These are phyloP conservation scores for Mytilinidion resinicola DNA, from an alignment of 495 filamentous ascomycete genomes.

Conservation along the genomic window DNA sequence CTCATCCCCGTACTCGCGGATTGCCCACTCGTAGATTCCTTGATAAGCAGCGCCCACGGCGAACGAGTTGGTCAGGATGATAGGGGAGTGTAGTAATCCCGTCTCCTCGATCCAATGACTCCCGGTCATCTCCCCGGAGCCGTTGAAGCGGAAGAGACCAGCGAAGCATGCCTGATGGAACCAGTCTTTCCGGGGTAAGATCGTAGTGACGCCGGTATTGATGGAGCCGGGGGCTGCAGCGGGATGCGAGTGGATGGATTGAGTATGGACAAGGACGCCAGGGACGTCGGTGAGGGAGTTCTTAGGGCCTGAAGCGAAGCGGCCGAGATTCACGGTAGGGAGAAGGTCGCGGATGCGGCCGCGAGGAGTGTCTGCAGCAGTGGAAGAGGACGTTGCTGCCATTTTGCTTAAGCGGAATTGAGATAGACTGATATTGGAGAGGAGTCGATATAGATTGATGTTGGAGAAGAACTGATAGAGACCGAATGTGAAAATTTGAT, in stretches of 20 bases:
- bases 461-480: no score
- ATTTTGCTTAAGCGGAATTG: no score
- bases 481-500: no score
- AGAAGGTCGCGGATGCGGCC: constrained; percentile 41
- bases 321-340: constrained; percentile 28
- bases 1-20: constrained; percentile 35
- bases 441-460: no score
- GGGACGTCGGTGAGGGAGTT: constrained; percentile 49
- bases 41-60: constrained; percentile 44
- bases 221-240: constrained; percentile 30
- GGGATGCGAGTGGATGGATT: constrained; percentile 36
- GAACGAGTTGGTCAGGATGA: constrained; percentile 48
- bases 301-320: constrained; percentile 39
- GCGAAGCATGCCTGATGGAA: constrained; percentile 46
- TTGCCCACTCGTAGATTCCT: constrained; percentile 45
- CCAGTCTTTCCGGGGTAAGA: constrained; percentile 45
- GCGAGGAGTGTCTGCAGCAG: background rate
- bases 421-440: no score
- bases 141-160: constrained; percentile 49
- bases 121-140: constrained; percentile 49
- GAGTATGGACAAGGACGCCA: constrained; percentile 44
- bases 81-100: constrained; percentile 44
- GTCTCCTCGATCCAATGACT: constrained; percentile 49
- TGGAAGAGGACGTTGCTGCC: no score
- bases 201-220: constrained; percentile 48